Percentiles rank a stretch among this genome's conserved stretches.
These are phyloP conservation scores for Boletus rubropictus DNA, from an alignment of 768 basidiomycete species.

Conservation along the genomic window DNA sequence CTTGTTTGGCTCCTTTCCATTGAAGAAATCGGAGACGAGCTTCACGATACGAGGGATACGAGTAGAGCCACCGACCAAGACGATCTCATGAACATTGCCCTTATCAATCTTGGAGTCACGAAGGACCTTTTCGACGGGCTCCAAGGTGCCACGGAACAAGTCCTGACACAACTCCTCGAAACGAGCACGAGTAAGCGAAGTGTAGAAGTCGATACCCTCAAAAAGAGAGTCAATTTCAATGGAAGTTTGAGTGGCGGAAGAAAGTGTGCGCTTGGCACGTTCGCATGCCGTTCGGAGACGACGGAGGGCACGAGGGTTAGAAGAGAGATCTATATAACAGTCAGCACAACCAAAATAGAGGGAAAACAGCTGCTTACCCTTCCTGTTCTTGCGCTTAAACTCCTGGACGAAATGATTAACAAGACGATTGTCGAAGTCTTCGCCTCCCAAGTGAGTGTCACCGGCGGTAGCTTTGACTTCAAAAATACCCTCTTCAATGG, in stretches of 20 bases:
- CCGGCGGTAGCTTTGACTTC: slow-evolving; percentile 98
- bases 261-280: slow-evolving; percentile 97
- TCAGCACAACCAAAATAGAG: slow-evolving; percentile 1
- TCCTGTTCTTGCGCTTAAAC: slow-evolving; percentile 98
- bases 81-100: slow-evolving; percentile 91
- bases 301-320: slow-evolving; percentile 92
- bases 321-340: slow-evolving; percentile 61
- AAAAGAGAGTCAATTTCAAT: slow-evolving; percentile 98
- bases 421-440: slow-evolving; percentile 97
- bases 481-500: slow-evolving; percentile 96
- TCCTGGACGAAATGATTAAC: slow-evolving; percentile 96
- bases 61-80: slow-evolving; percentile 96
- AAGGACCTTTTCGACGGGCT: slow-evolving; percentile 97
- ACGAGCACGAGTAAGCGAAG: slow-evolving; percentile 94
- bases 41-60: slow-evolving; percentile 97
- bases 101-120: slow-evolving; percentile 99
- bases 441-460: slow-evolving; percentile 97
- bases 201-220: slow-evolving; percentile 98
- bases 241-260: slow-evolving; percentile 92
- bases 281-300: slow-evolving; percentile 97
- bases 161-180: slow-evolving; percentile 96
- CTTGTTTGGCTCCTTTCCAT: slow-evolving; percentile 98
- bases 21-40: slow-evolving; percentile 98
- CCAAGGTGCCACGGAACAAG: slow-evolving; percentile 88
- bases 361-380: slow-evolving; percentile 43